phyloP scores from a whole-genome alignment of 176 grass and related monocot genomes.

The Neostapfia colusana region DNA sequence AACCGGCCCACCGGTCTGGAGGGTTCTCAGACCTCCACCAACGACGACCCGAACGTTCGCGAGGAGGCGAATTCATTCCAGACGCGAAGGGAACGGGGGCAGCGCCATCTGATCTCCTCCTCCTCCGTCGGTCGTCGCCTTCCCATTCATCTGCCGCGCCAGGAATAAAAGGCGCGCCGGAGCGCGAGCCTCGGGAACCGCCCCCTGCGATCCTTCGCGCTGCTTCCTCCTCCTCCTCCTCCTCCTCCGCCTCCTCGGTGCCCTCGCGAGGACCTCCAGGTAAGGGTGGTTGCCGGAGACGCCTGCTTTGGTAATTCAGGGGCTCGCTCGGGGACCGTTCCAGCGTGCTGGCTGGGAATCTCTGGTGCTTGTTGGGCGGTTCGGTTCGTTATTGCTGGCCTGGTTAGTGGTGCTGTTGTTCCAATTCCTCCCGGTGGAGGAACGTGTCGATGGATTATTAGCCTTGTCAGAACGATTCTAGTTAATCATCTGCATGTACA shows the following conservation, averaged over 20 bases:
- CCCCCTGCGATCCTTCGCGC: background rate
- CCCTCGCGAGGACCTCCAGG: background rate
- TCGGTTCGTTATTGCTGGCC: background rate
- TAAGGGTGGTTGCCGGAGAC: background rate
- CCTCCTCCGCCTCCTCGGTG: no score
- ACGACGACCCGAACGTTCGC: constrained; percentile 33
- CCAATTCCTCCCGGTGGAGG: background rate
- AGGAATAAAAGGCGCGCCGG: background rate
- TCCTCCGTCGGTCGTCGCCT: background rate
- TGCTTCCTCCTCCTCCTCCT: background rate
- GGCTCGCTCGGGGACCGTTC: background rate
- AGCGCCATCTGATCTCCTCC: no score
- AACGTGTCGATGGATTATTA: background rate
- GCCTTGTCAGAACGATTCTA: background rate
- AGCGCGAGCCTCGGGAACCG: background rate
- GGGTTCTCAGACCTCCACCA: constrained; percentile 17
- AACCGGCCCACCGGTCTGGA: background rate
- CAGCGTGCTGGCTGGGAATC: background rate
- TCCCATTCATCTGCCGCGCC: background rate
- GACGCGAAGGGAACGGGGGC: no score
- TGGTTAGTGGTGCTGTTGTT: background rate
- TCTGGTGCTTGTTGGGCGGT: background rate
- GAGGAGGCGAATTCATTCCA: constrained; percentile 21
- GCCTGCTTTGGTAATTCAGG: background rate
- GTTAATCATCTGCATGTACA: background rate